Base-by-base conservation (phyloP, 2,329 filamentous ascomycete genomes). In the Cordyceps javanica region DNA sequence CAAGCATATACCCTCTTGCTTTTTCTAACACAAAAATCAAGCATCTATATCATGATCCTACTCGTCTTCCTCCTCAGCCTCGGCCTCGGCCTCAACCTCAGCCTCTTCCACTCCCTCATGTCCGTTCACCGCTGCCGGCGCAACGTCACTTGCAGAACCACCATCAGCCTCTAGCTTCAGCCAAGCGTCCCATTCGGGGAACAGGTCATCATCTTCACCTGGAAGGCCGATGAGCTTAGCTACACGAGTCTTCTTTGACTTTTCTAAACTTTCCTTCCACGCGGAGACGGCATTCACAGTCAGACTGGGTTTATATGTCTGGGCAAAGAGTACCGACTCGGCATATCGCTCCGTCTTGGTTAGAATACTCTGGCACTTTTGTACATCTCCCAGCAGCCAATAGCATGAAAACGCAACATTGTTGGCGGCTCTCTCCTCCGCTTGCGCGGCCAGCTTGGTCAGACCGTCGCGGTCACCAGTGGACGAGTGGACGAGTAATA, bases 111-210 rank as follows among this genome's bases (percentile, higher is more conserved):
- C 60, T 13, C 51, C 66, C 58, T 64, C 63, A 45, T 63, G 62
- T 28, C 42, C 56, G 19, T 57, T 63, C 50, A 59, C 52, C 13
- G 36, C 39, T 7, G 34, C 45, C 3, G 45, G 26, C 19, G 25
- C 38, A 25, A 16, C 25, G 28, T 51, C 48, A 14, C 23, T 21
- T 41, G 36, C 69, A 60, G 73, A 69, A 3, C 77, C 79, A 3
- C 89, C 88, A 65, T 91, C 86, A 59, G 81, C 82, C 76, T 97
- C 94, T 61, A 96, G 70, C 67, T 82, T 81, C 65, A 97, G 70
- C 78, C 90, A 97, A 72, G 94, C 88, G 5, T 96, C 89, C 94
- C 94, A 99, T 67, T 97, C 91, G 0, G 93, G 93, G 75, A 99
- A 99, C 64, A 99, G 81, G 3, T 96, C 92, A 41, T 88, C 88